Base-by-base conservation (phyloP, 192 early-diverging fungal genomes). In the Mortierella claussenii region DNA sequence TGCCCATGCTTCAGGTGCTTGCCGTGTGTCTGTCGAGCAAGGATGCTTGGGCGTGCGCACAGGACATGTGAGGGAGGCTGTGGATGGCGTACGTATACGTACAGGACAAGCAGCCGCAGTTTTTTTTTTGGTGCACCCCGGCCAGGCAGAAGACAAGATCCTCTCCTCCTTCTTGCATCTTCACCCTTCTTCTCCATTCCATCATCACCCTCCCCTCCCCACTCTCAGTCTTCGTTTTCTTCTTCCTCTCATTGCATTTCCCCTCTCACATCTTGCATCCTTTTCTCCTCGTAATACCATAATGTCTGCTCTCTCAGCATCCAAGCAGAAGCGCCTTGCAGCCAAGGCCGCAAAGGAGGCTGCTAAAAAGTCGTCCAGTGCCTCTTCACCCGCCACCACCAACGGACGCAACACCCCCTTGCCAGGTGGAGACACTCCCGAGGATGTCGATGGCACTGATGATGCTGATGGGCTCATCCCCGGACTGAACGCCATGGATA, bases 311-410 rank as follows among this genome's bases (percentile, higher is more conserved):
- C 21, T 75, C 2, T 93, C 92, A 21, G 88, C 84, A 23, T 92
- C 90, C 55, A 93, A 93, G 83, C 90, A 90, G 79, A 92, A 92
- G 81, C 92, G 92, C 53, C 71, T 91, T 70, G 90, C 90, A 30
- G 91, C 89, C 50, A 93, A 90, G 81, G 87, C 87, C 8, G 83
- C 85, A 61, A 88, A 89, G 61, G 82, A 79, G 57, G 69, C 87
- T 13, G 65, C 73, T 49, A 79, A 62, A 55, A 75, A 65, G 45
- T 68, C 75, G 34, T 71, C 83, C 13, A 50, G 57, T 17, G 80
- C 73, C 30, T 83, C 81, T 50, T 65, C 52, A 17, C 65, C 70
- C 32, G 44, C 79, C 49, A 74, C 60, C 55, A 80, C 65, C 34
- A 75, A 65, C 37, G 80, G 69, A 33, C 66, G 60, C 54, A 69